Base-by-base conservation (phyloP, 192 early-diverging fungal species). In the Obelidium mucronatum region DNA sequence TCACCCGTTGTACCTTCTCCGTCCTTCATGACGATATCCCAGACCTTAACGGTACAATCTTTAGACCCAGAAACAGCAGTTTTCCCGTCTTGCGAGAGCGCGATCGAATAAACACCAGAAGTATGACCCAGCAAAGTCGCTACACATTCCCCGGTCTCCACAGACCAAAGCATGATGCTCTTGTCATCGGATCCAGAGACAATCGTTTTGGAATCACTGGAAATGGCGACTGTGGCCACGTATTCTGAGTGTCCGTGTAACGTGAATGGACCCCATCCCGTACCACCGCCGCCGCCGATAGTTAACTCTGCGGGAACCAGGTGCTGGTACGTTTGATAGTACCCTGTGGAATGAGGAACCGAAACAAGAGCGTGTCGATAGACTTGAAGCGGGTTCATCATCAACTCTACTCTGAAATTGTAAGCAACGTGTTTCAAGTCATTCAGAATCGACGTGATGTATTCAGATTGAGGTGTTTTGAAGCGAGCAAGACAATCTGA, bases 1-100 rank as follows among this genome's bases (percentile, higher is more conserved):
- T 44, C 42, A 26, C 53, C 28, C n/a, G 55, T 73, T 63, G 6
- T n/a, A n/a, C 22, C n/a, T 8, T 42, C 31, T 8, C 54, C 26
- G 13, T 8, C 35, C 35, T 6, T 78, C 24, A n/a, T n/a, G 11
- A 13, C 79, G 26, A 92, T 87, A 77, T 92, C 85, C 70, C 70
- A 78, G 30, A 78, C 30, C 33, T 36, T 5, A 72, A 78, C 58
- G 13, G 70, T 78, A 26, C 28, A 30, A 36, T 78, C 77, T 17
- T 62, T 63, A 17, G 35, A 37, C 19, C 24, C 75, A 31, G 64
- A 67, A 24, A 67, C 64, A 48, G 68, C 30, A 5, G 13, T 26
- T 55, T 33, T 66, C 22, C 60, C 36, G 68, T 76, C 51, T 34
- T 63, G 52, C 4, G 31, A 34, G 28, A 79, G 0, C 5, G 78